phyloP scores from a whole-genome alignment of 768 basidiomycete genomes.

The Suillus tomentosus region DNA sequence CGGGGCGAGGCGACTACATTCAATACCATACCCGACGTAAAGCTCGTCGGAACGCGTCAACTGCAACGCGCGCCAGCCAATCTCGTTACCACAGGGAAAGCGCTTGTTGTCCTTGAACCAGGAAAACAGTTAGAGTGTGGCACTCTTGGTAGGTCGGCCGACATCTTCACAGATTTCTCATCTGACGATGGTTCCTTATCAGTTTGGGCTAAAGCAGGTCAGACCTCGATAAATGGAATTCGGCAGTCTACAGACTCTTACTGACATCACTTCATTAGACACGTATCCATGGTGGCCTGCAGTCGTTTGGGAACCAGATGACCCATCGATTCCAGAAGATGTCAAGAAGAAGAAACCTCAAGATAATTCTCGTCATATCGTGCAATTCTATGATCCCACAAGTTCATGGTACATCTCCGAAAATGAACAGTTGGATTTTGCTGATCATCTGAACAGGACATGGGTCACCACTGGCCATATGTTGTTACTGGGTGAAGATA shows the following conservation, averaged over 20 bases:
- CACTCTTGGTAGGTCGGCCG: slow-evolving; percentile 57
- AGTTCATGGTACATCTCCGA: slow-evolving; percentile 55
- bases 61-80: slow-evolving; percentile 15
- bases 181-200: slow-evolving; percentile 12
- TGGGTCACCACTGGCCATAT: slow-evolving; percentile 59
- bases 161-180: neutral
- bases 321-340: slow-evolving; percentile 53
- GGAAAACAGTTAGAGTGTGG: slow-evolving; percentile 50
- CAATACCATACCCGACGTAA: slow-evolving; percentile 14
- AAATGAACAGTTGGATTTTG: neutral
- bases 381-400: slow-evolving; percentile 78
- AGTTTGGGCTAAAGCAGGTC: slow-evolving; percentile 88
- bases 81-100: slow-evolving; percentile 27
- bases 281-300: slow-evolving; percentile 91
- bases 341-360: slow-evolving; percentile 30
- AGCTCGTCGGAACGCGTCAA: slow-evolving; percentile 4
- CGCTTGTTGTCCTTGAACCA: slow-evolving; percentile 35
- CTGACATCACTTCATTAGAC: slow-evolving; percentile 41
- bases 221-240: slow-evolving; percentile 20
- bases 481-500: slow-evolving; percentile 67
- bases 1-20: slow-evolving; percentile 9
- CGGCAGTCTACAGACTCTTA: neutral
- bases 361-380: slow-evolving; percentile 54
- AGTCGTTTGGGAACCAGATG: slow-evolving; percentile 66
- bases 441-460: slow-evolving; percentile 47